Percentiles rank a stretch among this genome's conserved stretches.
These are phyloP conservation scores for Solanum pimpinellifolium DNA, from an alignment of 257 asterid species.

Conservation along the genomic window DNA sequence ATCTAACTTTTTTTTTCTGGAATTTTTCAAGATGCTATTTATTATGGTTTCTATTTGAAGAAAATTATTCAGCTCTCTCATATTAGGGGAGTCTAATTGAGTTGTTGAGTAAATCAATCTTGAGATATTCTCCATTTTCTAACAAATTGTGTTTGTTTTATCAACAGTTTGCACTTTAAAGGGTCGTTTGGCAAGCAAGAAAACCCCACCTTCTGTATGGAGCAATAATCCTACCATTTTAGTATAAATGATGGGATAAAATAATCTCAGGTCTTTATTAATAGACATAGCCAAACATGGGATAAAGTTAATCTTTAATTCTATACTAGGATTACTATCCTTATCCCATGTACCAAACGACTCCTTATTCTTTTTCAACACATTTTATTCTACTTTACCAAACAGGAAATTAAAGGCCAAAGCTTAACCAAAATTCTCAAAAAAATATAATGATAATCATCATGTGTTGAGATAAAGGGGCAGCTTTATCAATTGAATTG, in stretches of 20 bases:
- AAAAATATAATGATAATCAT: background rate
- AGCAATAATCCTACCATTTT: background rate
- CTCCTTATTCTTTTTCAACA: background rate
- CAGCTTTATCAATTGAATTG: background rate
- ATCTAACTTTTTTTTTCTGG: background rate
- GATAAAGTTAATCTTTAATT: background rate
- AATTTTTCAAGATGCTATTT: background rate
- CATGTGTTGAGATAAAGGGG: background rate
- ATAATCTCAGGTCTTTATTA: background rate
- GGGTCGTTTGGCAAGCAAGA: background rate
- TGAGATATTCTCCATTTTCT: background rate
- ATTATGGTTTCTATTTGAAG: background rate
- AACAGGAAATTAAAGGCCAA: background rate
- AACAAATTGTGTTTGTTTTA: background rate
- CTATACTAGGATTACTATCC: background rate
- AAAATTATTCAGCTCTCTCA: background rate
- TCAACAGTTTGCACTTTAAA: background rate
- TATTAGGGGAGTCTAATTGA: background rate
- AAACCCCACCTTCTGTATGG: background rate
- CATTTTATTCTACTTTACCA: background rate
- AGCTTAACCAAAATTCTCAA: background rate
- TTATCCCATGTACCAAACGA: background rate
- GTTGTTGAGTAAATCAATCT: background rate
- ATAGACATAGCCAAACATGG: background rate
- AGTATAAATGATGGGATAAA: background rate